Evolutionary conservation across 768 basidiomycete genomes (phyloP), one percentile per base, ranked within the genome.

Genomic region (Infundibulicybe gibba): DNA sequence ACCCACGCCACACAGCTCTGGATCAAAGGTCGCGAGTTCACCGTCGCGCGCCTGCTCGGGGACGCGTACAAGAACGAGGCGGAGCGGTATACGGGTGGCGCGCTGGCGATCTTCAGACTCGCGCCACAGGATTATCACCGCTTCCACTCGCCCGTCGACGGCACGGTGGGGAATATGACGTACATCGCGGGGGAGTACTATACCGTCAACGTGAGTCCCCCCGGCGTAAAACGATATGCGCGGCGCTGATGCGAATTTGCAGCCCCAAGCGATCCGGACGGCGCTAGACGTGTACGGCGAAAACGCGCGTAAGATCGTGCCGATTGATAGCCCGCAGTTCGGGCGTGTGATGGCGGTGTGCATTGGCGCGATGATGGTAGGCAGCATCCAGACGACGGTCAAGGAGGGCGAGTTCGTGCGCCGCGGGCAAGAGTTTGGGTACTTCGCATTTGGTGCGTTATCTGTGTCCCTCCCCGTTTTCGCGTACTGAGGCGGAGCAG

Each of bases 1-100:
- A 70, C 67, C 41, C 89, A 91, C 47, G 95, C 95, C 1, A 97
- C 93, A 2, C 72, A 76, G 17, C 69, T 99, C 0, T 99, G 95
- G 95, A 95, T 98, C 68, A 97, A 98, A 60, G 95, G 95, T 3
- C 83, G 93, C 37, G 94, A 97, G 55, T 98, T 99, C 61, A 85
- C 83, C 1, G 75, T 97, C 3, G 75, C 68, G 5, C 77, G 84
- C 1, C 73, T 99, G 31, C 76, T 98, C 0, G 94, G 94, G 0
- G 86, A 90, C 3, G 68, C 65, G 10, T 92, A 94, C 63, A 80
- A 79, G 52, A 69, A 75, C 16, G 79, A 90, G 41, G 81, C 77
- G 1, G 81, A 84, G 4, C 75, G 76, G 33, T 98, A 87, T 58
- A 66, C 70, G 1, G 90, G 89, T 8, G 95, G 97, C 5, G 83